Evolutionary conservation across 2,329 filamentous ascomycete species (phyloP).

Genomic region (Orbilia javanica): DNA sequence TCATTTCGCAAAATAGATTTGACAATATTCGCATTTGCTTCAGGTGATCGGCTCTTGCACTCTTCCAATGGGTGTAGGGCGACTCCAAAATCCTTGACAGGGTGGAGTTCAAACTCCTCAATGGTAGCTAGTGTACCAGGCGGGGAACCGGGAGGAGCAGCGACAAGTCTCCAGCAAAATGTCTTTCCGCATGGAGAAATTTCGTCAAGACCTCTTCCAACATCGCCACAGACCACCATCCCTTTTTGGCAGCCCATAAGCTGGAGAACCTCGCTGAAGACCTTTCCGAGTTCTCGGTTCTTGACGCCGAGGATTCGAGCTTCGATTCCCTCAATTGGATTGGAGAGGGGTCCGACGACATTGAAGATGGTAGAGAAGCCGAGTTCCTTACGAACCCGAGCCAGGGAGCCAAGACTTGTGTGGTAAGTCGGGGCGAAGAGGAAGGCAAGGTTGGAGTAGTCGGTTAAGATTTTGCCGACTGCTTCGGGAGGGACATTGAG

Average conservation of each 20-base stretch:
- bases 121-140: constrained; percentile 70
- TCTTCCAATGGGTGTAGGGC: constrained; percentile 77
- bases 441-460: constrained; percentile 77
- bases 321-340: constrained; percentile 87
- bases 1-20: constrained; percentile 74
- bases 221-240: constrained; percentile 87
- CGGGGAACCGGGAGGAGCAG: constrained; percentile 56
- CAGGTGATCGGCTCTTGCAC: constrained; percentile 85
- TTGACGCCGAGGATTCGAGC: constrained; percentile 94
- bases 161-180: constrained; percentile 83
- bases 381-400: constrained; percentile 84
- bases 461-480: constrained; percentile 77
- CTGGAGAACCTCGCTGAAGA: constrained; percentile 86
- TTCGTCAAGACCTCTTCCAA: constrained; percentile 87
- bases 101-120: constrained; percentile 81
- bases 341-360: constrained; percentile 89
- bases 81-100: constrained; percentile 85
- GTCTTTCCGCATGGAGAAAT: constrained; percentile 90
- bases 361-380: constrained; percentile 99
- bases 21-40: constrained; percentile 88
- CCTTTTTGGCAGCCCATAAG: constrained; percentile 84
- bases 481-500: constrained; percentile 78
- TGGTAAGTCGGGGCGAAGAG: constrained; percentile 97
- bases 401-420: constrained; percentile 90
- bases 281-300: constrained; percentile 83